A percentile compares a stretch with the other conserved stretches of the same genome.
phyloP scores from a whole-genome alignment of 371 early-diverging fungal genomes.

The Syncephalis plumigaleata region DNA sequence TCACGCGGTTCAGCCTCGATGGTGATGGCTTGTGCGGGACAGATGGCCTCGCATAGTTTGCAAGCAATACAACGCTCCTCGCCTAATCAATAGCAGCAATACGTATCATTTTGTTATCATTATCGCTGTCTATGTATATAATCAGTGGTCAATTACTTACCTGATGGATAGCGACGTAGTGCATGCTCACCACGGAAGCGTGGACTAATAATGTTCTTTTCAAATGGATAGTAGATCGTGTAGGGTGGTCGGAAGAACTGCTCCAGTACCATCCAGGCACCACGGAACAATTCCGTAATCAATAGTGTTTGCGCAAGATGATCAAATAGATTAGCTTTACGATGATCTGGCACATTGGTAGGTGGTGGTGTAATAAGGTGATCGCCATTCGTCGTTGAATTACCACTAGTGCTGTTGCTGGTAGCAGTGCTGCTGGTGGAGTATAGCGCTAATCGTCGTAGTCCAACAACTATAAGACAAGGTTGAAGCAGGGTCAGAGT shows the following conservation, averaged over 20 bases:
- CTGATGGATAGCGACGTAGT: constrained; percentile 88
- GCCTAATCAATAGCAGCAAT: constrained; percentile 23
- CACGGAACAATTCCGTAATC: constrained; percentile 80
- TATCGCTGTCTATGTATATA: too few relatives aligned
- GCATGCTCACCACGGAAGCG: constrained; percentile 97
- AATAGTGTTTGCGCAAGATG: constrained; percentile 66
- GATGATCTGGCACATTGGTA: constrained; percentile 2
- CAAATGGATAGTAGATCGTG: constrained; percentile 91
- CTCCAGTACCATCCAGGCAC: constrained; percentile 84
- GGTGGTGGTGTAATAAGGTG: too few relatives aligned
- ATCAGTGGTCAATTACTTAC: too few relatives aligned
- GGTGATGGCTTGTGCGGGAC: constrained; percentile 98
- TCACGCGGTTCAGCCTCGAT: constrained; percentile 95
- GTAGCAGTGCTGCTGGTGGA: too few relatives aligned
- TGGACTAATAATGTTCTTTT: constrained; percentile 86
- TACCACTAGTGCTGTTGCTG: too few relatives aligned
- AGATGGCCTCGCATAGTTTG: constrained; percentile 95
- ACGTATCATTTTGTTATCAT: too few relatives aligned
- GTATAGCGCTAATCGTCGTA: too few relatives aligned
- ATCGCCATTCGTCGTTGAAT: too few relatives aligned
- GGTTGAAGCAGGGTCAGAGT: too few relatives aligned
- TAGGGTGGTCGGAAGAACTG: constrained; percentile 91
- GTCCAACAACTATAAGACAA: too few relatives aligned
- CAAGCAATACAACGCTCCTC: constrained; percentile 97
- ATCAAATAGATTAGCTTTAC: constrained; percentile 29